Base-by-base conservation (phyloP, 2,329 filamentous ascomycete genomes). In the Beauveria asiatica region DNA sequence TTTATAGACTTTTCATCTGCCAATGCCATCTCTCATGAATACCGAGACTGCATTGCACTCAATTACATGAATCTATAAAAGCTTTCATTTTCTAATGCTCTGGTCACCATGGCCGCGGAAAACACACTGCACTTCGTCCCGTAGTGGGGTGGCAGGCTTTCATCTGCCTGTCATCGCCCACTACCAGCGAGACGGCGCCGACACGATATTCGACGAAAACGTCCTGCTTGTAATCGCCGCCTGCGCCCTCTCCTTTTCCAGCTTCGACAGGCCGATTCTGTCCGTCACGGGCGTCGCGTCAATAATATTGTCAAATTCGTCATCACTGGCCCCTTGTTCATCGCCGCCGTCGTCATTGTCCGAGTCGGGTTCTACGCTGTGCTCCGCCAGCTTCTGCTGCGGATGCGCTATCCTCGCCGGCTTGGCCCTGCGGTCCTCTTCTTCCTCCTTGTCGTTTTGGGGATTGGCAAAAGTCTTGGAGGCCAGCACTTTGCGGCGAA, bases 231-330 rank as follows among this genome's bases (percentile, higher is more conserved):
- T 79, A 30, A 77, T 72, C 6, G 76, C 76, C 2, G 76, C 76
- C 59, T 73, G 74, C 6, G 76, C 73, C 44, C 80, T 75, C 66
- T 84, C 81, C 72, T 80, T 83, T 62, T 84, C 80, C 46, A 85
- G 71, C 70, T 76, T 82, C 2, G 74, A 72, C 60, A 85, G 68
- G 0, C 93, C 93, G 13, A 89, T 89, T 59, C 88, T 84, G 71
- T 97, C 93, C 0, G 92, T 97, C 19, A 95, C 84, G 0, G 91
- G 91, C 3, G 90, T 93, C 0, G 94, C 93, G 66, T 92, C 85
- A 69, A 97, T 96, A 72, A 99, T 95, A 65, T 88, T 88, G 69
- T 97, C 93, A 69, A 97, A 96, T 54, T 91, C 88, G 51, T 89
- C 88, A 58, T 94, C 88, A 17, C 85, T 82, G 1, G 79, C 84